Conservation (phyloP, 2,329 filamentous ascomycete genomes). For the Decorospora gaudefroyi region DNA sequence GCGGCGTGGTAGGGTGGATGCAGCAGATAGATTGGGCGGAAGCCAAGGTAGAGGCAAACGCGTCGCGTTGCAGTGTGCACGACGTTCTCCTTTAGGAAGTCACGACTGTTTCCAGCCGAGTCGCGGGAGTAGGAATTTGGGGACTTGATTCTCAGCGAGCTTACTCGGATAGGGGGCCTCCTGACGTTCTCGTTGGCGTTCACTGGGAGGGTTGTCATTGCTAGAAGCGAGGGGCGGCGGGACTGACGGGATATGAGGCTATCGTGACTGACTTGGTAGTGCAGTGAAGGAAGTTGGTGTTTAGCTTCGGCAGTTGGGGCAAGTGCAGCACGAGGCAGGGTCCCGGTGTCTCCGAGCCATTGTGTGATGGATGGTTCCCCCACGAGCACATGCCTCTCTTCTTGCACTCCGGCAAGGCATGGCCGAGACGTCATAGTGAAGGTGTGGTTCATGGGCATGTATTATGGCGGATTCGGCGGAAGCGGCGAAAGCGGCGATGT, state of each 20-base stretch:
- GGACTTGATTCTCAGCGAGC: conserved; percentile 5
- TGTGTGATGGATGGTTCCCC: background rate
- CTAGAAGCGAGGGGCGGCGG: too few relatives aligned
- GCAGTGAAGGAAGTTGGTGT: background rate
- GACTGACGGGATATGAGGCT: conserved; percentile 2
- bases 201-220: too few relatives aligned
- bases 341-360: conserved; percentile 1
- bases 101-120: conserved; percentile 33
- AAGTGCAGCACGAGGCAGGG: conserved; percentile 5
- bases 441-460: conserved; percentile 13
- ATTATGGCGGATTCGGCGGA: conserved; percentile 21
- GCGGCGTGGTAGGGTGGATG: conserved; percentile 11
- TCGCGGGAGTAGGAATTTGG: background rate
- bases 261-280: conserved; percentile 4
- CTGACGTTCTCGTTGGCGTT: too few relatives aligned
- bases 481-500: conserved; percentile 17
- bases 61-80: conserved; percentile 22
- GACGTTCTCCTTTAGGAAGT: conserved; percentile 28
- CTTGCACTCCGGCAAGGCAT: conserved; percentile 5
- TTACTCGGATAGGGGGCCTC: conserved; percentile 9
- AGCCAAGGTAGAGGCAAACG: conserved; percentile 15
- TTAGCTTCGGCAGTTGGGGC: too few relatives aligned
- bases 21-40: conserved; percentile 10
- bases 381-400: background rate
- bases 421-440: conserved; percentile 6